A percentile compares a stretch with the other conserved stretches of the same genome.
phyloP scores from a whole-genome alignment of 495 filamentous ascomycete species.

The Penicillium canariense region DNA sequence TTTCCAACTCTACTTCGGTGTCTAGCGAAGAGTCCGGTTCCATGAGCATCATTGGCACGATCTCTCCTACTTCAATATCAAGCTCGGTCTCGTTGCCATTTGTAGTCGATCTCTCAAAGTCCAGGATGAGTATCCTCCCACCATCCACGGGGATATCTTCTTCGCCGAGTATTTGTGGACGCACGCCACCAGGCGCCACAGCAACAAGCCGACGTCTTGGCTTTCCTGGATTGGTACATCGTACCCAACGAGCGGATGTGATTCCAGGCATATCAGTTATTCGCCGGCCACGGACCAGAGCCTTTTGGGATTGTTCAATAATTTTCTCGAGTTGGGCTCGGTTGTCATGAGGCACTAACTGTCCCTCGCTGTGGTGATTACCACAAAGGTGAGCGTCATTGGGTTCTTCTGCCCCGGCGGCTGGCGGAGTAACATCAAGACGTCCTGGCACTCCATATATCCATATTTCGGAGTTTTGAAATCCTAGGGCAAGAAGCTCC shows the following conservation, averaged over 20 bases:
- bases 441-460: conserved; percentile 77
- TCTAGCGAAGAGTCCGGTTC: conserved; percentile 77
- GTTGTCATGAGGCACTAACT: conserved; percentile 24
- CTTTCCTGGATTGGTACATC: conserved; percentile 10
- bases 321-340: conserved; percentile 32
- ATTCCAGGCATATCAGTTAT: conserved; percentile 44
- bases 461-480: conserved; percentile 70
- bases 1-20: conserved; percentile 77
- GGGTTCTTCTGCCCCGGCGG: conserved; percentile 7
- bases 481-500: conserved; percentile 74
- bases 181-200: conserved; percentile 72
- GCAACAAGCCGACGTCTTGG: conserved; percentile 56
- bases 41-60: conserved; percentile 63
- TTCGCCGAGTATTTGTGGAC: conserved; percentile 59
- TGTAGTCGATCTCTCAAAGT: conserved; percentile 62
- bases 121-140: conserved; percentile 72
- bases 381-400: conserved; percentile 16
- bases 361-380: conserved; percentile 17
- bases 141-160: conserved; percentile 81
- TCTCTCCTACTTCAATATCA: conserved; percentile 72
- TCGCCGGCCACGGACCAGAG: conserved; percentile 37
- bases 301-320: conserved; percentile 31
- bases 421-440: conserved; percentile 52
- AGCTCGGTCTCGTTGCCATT: conserved; percentile 57
- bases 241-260: conserved; percentile 43